Percentiles rank a stretch among this genome's conserved stretches.
Evolutionary conservation across 1,139 yeast genomes (phyloP).

Genomic region (Suhomyces terraborum): DNA sequence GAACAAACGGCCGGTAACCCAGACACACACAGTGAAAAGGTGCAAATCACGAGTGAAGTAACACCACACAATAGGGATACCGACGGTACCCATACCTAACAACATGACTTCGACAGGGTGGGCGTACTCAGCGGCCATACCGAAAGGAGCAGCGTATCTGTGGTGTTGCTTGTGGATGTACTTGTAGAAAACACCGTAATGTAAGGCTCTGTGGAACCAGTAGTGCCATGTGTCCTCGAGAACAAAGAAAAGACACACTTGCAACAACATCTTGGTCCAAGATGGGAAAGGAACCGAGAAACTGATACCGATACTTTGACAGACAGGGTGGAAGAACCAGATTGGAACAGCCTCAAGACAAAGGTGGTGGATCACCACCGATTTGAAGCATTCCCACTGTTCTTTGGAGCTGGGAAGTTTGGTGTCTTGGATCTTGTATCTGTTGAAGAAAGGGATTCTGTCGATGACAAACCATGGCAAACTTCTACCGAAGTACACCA

Average conservation of each 20-base stretch:
- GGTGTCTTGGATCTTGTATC: conserved; percentile 46
- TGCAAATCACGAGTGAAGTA: conserved; percentile 40
- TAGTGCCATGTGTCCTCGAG: conserved; percentile 53
- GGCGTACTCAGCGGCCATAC: conserved; percentile 52
- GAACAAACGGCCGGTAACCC: conserved; percentile 47
- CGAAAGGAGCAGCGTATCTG: conserved; percentile 53
- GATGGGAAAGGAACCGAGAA: conserved; percentile 45
- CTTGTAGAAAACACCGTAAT: conserved; percentile 48
- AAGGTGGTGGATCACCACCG: conserved; percentile 46
- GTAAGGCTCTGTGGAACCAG: conserved; percentile 49
- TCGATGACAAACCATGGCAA: conserved; percentile 51
- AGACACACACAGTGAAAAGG: conserved; percentile 44
- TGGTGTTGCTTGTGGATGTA: conserved; percentile 53
- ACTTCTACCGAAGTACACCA: conserved; percentile 49
- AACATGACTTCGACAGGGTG: conserved; percentile 50
- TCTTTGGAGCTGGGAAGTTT: conserved; percentile 44
- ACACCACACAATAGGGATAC: conserved; percentile 48
- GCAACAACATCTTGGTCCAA: conserved; percentile 30
- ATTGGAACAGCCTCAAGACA: conserved; percentile 51
- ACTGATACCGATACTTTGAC: conserved; percentile 41
- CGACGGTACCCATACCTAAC: conserved; percentile 51
- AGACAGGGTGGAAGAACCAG: conserved; percentile 52
- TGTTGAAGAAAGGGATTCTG: conserved; percentile 42
- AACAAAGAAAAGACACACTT: conserved; percentile 42
- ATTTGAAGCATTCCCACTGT: conserved; percentile 52